Evolutionary conservation across 1,284 basidiomycete genomes (phyloP), one percentile per base, ranked within the genome.

Genomic region (Phellopilus nigrolimitatus): DNA sequence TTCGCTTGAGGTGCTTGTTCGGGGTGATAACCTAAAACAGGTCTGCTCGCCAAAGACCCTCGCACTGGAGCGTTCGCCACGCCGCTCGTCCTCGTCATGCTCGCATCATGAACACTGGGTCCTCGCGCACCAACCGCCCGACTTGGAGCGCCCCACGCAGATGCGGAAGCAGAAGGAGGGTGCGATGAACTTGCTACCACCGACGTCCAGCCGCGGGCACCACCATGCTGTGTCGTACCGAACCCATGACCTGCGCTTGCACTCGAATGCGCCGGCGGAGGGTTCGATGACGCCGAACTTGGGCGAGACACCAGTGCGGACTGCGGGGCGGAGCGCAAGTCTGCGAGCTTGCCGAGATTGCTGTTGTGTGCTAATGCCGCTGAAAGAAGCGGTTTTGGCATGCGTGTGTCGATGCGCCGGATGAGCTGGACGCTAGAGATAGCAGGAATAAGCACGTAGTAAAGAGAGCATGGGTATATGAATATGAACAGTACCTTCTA

Each of bases 321-420:
- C 3, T 40, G 19, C 3, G 39, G 2, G 25, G 49, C 17, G 9
- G 54, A 22, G 4, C 77, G 72, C 42, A 84, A 59, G 60, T 84
- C 79, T 0, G 74, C 70, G 9, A 86, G 69, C 61, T 79, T 84
- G 1, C 84, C 82, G 2, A 82, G 70, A 24, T 53, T 59, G 8
- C 57, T 56, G 13, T 64, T 31, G 27, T 64, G 57, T 4, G 61
- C 50, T 30, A 53, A 57, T 27, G 64, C 59, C 3, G 69, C 61
- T 1, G 88, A 90, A 3, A 95, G 74, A 2, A 84, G 69, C 0
- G 88, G 88, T 1, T 62, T 65, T 0, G 91, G 91, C 2, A 90
- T 69, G 17, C 89, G 80, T 0, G 90, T 86, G 64, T 95, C 91
- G 41, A 91, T 68, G 19, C 90, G 78, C 8, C 89, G 78, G 39